phyloP scores from a whole-genome alignment of 139 green algal species.

The Picochlorum sp. region DNA sequence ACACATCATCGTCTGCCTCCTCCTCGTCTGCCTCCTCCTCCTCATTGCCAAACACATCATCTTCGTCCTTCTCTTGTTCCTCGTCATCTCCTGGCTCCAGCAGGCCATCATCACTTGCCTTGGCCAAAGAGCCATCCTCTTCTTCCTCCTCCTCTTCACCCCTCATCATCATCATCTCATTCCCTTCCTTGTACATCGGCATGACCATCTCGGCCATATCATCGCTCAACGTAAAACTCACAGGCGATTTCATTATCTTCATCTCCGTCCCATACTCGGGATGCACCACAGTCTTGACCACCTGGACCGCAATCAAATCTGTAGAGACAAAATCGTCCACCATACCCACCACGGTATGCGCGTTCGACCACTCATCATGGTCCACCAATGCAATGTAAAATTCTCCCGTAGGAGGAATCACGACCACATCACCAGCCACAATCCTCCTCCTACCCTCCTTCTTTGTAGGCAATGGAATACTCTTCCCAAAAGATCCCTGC shows the following conservation, averaged over 20 bases:
- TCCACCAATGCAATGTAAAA: slow-evolving; percentile 44
- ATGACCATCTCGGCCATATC: neutral
- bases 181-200: neutral
- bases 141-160: no score
- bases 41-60: neutral
- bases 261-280: slow-evolving; percentile 12
- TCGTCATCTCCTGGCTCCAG: neutral
- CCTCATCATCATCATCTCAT: no score
- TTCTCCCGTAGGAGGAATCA: slow-evolving; percentile 39
- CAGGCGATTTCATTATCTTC: slow-evolving; percentile 9
- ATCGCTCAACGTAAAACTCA: slow-evolving; percentile 5
- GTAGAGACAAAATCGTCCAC: slow-evolving; percentile 9
- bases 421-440: slow-evolving; percentile 29
- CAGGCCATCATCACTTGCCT: no score
- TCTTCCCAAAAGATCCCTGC: slow-evolving; percentile 30
- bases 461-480: slow-evolving; percentile 2
- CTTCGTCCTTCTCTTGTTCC: neutral
- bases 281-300: slow-evolving; percentile 1
- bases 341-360: slow-evolving; percentile 32
- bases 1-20: neutral
- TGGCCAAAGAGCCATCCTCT: no score
- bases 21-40: neutral
- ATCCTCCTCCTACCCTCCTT: slow-evolving; percentile 4
- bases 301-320: slow-evolving; percentile 10
- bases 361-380: slow-evolving; percentile 36